phyloP scores from a whole-genome alignment of 1,284 basidiomycete genomes.

The Lignosus rhinocerotis region DNA sequence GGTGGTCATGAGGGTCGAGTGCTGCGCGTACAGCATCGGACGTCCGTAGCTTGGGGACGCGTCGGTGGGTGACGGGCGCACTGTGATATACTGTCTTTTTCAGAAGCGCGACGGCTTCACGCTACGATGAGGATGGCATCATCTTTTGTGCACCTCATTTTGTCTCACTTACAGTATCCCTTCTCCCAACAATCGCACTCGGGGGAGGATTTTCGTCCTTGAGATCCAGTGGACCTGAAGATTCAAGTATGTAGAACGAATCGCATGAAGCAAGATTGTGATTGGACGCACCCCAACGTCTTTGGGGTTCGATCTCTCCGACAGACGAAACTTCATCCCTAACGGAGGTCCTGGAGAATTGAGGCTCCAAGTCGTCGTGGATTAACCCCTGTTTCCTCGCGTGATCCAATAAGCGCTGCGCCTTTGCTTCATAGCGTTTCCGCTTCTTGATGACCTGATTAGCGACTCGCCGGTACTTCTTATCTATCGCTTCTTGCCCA shows the following conservation, averaged over 20 bases:
- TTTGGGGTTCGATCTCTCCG: slow-evolving; percentile 24
- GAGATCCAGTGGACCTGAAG: slow-evolving; percentile 52
- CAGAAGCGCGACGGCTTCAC: slow-evolving; percentile 54
- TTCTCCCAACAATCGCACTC: slow-evolving; percentile 60
- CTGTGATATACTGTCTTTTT: slow-evolving; percentile 59
- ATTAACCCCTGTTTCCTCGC: slow-evolving; percentile 51
- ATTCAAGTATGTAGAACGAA: background rate
- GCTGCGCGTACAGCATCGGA: slow-evolving; percentile 48
- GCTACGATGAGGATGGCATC: slow-evolving; percentile 32
- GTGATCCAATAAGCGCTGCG: slow-evolving; percentile 42
- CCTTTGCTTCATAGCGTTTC: slow-evolving; percentile 41
- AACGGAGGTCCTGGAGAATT: slow-evolving; percentile 1
- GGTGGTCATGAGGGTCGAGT: slow-evolving; percentile 52
- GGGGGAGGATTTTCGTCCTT: slow-evolving; percentile 61
- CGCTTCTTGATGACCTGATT: slow-evolving; percentile 43
- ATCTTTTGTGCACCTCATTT: no score
- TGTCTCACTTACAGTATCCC: slow-evolving; percentile 49
- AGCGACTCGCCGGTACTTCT: slow-evolving; percentile 44
- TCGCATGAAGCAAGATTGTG: background rate
- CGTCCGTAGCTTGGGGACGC: slow-evolving; percentile 49
- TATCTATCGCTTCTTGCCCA: slow-evolving; percentile 63
- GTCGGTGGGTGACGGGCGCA: slow-evolving; percentile 54
- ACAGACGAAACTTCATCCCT: slow-evolving; percentile 18
- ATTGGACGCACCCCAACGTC: slow-evolving; percentile 30
- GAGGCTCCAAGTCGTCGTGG: slow-evolving; percentile 20